Conservation (phyloP, 2,329 filamentous ascomycete species). For the Epichloe sp. region DNA sequence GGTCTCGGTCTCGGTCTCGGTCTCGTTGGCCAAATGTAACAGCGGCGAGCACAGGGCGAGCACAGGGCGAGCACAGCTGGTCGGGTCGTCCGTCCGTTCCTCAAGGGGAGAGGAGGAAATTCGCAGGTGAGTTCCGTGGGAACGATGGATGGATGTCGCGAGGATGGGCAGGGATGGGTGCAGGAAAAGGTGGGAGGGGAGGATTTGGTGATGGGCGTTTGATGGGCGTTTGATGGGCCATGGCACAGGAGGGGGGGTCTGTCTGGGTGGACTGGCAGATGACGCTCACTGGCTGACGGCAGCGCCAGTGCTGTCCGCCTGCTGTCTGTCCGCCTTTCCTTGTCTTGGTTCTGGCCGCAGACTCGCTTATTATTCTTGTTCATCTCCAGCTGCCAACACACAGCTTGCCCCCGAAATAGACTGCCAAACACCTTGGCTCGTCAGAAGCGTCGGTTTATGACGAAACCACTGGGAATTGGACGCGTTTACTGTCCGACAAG, state of each 20-base stretch:
- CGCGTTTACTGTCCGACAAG: no score
- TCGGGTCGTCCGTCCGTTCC: not conserved
- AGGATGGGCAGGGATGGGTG: conserved; percentile 3
- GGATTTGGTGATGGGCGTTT: not conserved
- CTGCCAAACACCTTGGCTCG: no score
- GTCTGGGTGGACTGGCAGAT: no score
- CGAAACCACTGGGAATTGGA: no score
- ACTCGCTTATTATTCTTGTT: no score
- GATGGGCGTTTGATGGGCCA: not conserved
- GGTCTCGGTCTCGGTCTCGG: not conserved
- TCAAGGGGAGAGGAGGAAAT: not conserved
- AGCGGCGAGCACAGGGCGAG: not conserved
- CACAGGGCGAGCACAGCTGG: not conserved
- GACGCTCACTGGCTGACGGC: not conserved
- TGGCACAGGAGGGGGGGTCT: not conserved
- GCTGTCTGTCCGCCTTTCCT: not conserved
- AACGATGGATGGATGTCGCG: conserved; percentile 1
- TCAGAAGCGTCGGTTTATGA: no score
- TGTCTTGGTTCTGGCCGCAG: no score
- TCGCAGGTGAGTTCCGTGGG: not conserved
- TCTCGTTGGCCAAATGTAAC: not conserved
- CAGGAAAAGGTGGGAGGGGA: conserved; percentile 3
- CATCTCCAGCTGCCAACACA: no score
- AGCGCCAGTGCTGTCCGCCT: not conserved
- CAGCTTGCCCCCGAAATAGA: no score